phyloP scores from a whole-genome alignment of 78 protist species.

The Dictyostelium firmibasis region DNA sequence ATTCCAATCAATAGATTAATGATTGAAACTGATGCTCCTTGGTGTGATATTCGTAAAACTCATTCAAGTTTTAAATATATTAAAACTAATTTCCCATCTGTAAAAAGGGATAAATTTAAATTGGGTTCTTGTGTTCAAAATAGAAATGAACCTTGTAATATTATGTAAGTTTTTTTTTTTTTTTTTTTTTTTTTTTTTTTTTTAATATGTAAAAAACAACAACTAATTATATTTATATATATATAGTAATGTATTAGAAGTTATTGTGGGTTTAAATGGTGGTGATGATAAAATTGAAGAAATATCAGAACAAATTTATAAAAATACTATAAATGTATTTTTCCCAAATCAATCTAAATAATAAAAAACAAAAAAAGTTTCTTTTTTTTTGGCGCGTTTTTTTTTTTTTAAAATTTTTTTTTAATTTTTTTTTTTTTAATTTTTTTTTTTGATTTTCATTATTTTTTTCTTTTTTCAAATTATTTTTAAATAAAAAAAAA shows the following conservation, averaged over 20 bases:
- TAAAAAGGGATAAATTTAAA: slow-evolving; percentile 64
- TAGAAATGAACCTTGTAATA: slow-evolving; percentile 82
- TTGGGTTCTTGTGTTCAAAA: slow-evolving; percentile 46
- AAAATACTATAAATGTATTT: slow-evolving; percentile 12
- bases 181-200: neutral
- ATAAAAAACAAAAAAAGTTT: too few species aligned
- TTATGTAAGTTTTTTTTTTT: slow-evolving; percentile 11
- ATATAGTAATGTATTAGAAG: slow-evolving; percentile 68
- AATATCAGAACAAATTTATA: neutral
- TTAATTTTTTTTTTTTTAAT: neutral
- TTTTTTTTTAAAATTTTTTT: neutral
- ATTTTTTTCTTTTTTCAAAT: neutral
- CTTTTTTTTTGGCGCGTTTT: neutral
- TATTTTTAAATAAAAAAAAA: neutral
- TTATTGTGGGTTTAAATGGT: slow-evolving; percentile 23
- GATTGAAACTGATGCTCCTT: slow-evolving; percentile 84
- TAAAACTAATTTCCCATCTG: slow-evolving; percentile 52
- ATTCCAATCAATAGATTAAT: slow-evolving; percentile 65
- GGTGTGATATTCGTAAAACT: slow-evolving; percentile 80
- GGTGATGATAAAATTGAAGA: neutral
- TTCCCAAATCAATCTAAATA: neutral
- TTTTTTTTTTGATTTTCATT: neutral
- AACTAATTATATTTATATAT: too few species aligned
- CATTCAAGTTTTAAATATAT: slow-evolving; percentile 57
- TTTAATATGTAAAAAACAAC: neutral